Evolutionary conservation across 2,329 filamentous ascomycete genomes (phyloP).

Genomic region (Neonectria hederae): DNA sequence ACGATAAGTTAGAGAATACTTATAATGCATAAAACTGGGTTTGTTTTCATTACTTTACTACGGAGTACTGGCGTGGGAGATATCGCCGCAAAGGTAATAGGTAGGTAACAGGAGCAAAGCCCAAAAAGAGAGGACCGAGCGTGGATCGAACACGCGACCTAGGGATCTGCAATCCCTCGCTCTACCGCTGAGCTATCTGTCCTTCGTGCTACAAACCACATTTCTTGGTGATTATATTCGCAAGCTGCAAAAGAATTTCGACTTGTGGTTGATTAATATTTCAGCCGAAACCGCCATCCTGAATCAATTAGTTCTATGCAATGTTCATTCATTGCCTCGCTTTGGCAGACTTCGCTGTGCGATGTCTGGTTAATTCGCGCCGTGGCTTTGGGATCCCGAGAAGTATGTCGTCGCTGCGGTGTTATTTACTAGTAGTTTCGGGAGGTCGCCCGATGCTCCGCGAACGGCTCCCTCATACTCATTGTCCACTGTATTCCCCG

Average conservation of each 20-base stretch:
- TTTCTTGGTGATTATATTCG: neutral
- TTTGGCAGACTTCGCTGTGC: too few species aligned
- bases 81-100: too few species aligned
- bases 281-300: neutral
- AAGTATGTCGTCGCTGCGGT: neutral
- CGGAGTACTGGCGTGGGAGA: neutral
- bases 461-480: neutral
- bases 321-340: neutral
- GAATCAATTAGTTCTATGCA: too few species aligned
- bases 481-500: neutral
- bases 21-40: too few species aligned
- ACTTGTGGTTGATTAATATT: too few species aligned
- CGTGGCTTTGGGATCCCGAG: neutral
- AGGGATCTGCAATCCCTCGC: constrained; percentile 5
- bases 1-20: too few species aligned
- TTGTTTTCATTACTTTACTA: neutral
- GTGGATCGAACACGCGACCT: constrained; percentile 5
- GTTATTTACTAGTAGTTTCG: too few species aligned
- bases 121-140: neutral
- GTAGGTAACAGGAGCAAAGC: too few species aligned
- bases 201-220: neutral
- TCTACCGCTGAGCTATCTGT: constrained; percentile 4
- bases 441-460: neutral
- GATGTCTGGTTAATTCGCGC: neutral
- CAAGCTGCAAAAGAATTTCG: too few species aligned